Base-by-base conservation (phyloP, 108 stramenopile genomes). In the Stephanodiscus triporus region DNA sequence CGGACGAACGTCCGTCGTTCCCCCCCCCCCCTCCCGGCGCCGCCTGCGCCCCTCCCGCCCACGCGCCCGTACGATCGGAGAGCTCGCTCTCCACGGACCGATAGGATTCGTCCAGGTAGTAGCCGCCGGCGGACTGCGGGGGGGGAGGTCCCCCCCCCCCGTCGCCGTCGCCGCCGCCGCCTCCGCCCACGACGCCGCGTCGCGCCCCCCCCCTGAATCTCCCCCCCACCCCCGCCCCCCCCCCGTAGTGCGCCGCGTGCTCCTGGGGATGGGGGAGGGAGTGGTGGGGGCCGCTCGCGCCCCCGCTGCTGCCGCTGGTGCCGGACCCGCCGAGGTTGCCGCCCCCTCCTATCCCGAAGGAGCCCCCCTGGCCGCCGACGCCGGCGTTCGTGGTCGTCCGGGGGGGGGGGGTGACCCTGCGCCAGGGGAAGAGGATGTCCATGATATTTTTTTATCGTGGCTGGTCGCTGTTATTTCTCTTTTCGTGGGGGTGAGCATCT, bases 401-500 rank as follows among this genome's bases (percentile, higher is more conserved):
- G 2, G 7, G 2, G 17, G 11, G 17, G 73, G n/a, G 3, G 56
- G 5, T 53, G 37, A 6, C 53, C 30, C 43, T 65, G 20, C 75
- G 75, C 75, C 75, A 76, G 19, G 75, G 75, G 43, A 76, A 76
- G 58, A 76, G 75, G 42, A 73, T 73, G 63, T 73, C 73, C 54
- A 73, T 64, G 27, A n/a, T n/a, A n/a, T n/a, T n/a, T n/a, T n/a
- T n/a, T n/a, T n/a, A n/a, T n/a, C n/a, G n/a, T n/a, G n/a, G n/a
- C n/a, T n/a, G n/a, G n/a, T n/a, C n/a, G n/a, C n/a, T n/a, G 57
- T 69, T 40, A 11, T 36, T 36, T 36, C 36, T 36, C 36, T 40
- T 40, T 9, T 40, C 4, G 40, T 40, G n/a, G n/a, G n/a, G n/a
- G n/a, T n/a, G n/a, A n/a, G n/a, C n/a, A n/a, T n/a, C n/a, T n/a